A percentile compares a stretch with the other conserved stretches of the same genome.
phyloP scores from a whole-genome alignment of 1,139 yeast genomes.

The Diutina ranongensis region DNA sequence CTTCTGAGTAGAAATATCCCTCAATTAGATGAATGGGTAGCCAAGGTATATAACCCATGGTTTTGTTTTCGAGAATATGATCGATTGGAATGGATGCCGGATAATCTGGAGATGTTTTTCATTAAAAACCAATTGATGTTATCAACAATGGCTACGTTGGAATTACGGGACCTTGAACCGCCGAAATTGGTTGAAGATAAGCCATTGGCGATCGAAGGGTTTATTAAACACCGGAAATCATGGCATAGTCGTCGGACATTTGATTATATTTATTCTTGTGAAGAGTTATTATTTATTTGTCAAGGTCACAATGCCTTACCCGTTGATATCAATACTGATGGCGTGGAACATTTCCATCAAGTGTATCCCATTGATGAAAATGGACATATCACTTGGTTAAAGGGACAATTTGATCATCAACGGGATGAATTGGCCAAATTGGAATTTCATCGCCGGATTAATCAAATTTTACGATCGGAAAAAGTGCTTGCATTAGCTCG shows the following conservation, averaged over 20 bases:
- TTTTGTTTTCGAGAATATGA: constrained; percentile 58
- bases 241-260: background rate
- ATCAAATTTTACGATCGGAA: background rate
- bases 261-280: background rate
- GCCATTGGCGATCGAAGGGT: constrained; percentile 19
- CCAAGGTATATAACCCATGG: constrained; percentile 25
- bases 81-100: constrained; percentile 63
- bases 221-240: constrained; percentile 7
- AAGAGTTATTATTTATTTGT: background rate
- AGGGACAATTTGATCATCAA: background rate
- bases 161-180: constrained; percentile 37
- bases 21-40: constrained; percentile 13
- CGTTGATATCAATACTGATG: background rate
- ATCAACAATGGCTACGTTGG: constrained; percentile 25
- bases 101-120: constrained; percentile 35
- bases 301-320: background rate
- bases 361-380: constrained; percentile 2
- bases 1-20: background rate
- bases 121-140: constrained; percentile 18
- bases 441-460: background rate
- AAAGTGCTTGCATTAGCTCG: background rate
- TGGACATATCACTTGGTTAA: background rate
- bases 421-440: background rate
- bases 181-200: constrained; percentile 15
- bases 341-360: background rate